Evolutionary conservation across 2,329 filamentous ascomycete species (phyloP).

Genomic region (Penicillium brevicompactum): DNA sequence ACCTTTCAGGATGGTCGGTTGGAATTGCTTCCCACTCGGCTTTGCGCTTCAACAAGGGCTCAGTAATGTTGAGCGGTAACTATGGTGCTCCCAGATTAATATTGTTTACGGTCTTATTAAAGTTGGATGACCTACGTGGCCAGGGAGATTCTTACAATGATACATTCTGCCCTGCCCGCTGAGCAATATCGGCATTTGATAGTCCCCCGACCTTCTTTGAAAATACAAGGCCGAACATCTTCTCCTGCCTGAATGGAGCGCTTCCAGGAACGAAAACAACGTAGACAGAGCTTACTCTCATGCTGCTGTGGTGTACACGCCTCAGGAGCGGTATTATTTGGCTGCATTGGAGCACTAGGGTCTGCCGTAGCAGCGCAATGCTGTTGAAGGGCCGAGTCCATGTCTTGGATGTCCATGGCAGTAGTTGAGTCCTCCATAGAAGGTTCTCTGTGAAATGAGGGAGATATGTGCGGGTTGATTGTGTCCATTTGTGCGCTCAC

Average conservation of each 20-base stretch:
- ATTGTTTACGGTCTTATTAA: background rate
- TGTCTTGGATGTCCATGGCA: too few species aligned
- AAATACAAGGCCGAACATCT: background rate
- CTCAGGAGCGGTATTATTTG: too few species aligned
- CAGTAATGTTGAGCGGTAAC: background rate
- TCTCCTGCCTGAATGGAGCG: background rate
- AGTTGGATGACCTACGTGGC: background rate
- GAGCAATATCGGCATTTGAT: background rate
- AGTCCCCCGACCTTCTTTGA: background rate
- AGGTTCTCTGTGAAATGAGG: too few species aligned
- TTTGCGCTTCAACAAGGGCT: background rate
- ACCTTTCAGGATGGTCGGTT: background rate
- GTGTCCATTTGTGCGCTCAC: too few species aligned
- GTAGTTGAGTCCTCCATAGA: too few species aligned
- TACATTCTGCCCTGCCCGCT: background rate
- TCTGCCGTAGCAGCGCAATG: too few species aligned
- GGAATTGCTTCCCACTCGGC: background rate
- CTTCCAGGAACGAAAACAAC: background rate
- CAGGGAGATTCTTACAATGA: background rate
- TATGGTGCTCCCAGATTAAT: background rate
- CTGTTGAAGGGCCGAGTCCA: too few species aligned
- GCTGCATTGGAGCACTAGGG: too few species aligned
- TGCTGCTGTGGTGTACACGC: background rate
- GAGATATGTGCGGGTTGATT: too few species aligned
- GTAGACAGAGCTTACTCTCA: background rate